Conservation (phyloP, 1,284 basidiomycete genomes). For the Sanghuangporus baumii region DNA sequence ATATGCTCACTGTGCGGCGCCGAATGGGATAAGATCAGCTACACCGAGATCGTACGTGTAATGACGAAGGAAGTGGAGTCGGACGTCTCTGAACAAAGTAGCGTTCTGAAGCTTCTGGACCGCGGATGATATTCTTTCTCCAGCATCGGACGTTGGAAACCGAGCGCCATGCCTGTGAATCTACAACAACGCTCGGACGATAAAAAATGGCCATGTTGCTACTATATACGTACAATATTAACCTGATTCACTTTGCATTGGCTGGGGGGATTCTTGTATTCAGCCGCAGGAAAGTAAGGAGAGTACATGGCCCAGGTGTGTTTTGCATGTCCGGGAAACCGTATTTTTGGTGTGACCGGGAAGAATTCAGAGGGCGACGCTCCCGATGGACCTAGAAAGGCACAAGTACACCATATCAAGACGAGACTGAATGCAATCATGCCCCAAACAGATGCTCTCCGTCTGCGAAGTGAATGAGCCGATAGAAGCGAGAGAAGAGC, state of each 20-base stretch:
- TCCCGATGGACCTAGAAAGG: neutral
- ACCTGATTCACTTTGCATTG: constrained; percentile 54
- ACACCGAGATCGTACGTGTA: constrained; percentile 55
- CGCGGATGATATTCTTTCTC: constrained; percentile 39
- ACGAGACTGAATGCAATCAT: neutral
- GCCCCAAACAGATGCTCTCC: neutral
- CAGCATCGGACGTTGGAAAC: constrained; percentile 60
- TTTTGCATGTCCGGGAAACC: constrained; percentile 21
- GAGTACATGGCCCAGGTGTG: constrained; percentile 53
- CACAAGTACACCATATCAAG: neutral
- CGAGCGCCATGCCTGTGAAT: constrained; percentile 81
- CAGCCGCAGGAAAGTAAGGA: constrained; percentile 46
- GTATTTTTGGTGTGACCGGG: constrained; percentile 15
- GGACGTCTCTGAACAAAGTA: constrained; percentile 36
- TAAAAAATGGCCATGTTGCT: constrained; percentile 1
- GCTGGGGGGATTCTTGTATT: constrained; percentile 42
- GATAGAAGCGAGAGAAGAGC: neutral
- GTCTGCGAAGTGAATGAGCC: neutral
- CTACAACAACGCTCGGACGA: constrained; percentile 33
- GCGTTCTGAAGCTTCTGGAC: constrained; percentile 49
- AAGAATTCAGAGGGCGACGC: neutral
- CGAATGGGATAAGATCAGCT: constrained; percentile 62
- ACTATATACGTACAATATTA: constrained; percentile 47
- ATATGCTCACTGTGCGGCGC: constrained; percentile 61
- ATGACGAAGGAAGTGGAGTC: constrained; percentile 54